Conservation (phyloP, 2,329 filamentous ascomycete species). For the Trichophyton equinum region DNA sequence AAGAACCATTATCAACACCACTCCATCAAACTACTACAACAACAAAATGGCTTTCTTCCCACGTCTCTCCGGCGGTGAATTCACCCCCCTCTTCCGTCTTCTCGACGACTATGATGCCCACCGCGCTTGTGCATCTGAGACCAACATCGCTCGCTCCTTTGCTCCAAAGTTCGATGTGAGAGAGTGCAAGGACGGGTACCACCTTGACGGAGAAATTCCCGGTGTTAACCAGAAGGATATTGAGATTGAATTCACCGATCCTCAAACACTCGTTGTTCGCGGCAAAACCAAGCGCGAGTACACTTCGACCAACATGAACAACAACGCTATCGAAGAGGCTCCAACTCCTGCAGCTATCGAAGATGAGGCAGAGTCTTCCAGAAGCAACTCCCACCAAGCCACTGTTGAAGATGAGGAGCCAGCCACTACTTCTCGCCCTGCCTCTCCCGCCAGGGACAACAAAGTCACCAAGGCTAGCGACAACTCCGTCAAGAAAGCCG, state of each 20-base stretch:
- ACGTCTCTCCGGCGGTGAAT: conserved; percentile 23
- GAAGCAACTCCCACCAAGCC: conserved; percentile 28
- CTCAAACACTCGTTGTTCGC: conserved; percentile 33
- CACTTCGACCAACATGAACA: conserved; percentile 14
- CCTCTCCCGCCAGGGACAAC: conserved; percentile 10
- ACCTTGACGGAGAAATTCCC: conserved; percentile 35
- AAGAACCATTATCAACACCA: not conserved
- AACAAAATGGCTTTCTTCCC: conserved; percentile 32
- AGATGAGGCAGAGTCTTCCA: conserved; percentile 16
- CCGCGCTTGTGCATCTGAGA: conserved; percentile 14
- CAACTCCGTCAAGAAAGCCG: conserved; percentile 16
- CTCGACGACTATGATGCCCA: conserved; percentile 31
- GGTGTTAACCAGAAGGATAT: conserved; percentile 33
- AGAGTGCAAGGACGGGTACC: conserved; percentile 29
- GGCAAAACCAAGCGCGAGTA: conserved; percentile 29
- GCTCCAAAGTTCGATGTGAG: conserved; percentile 34
- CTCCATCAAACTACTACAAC: conserved; percentile 10
- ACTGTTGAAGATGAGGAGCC: conserved; percentile 42
- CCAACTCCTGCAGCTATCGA: conserved; percentile 3
- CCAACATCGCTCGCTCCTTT: conserved; percentile 21
- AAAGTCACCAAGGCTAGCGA: conserved; percentile 18
- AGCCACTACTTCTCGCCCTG: conserved; percentile 8
- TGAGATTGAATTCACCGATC: conserved; percentile 36
- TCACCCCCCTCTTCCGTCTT: conserved; percentile 32
- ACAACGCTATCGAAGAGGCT: conserved; percentile 10